Percentiles rank a stretch among this genome's conserved stretches.
These are phyloP conservation scores for Penicillium cinerascens DNA, from an alignment of 495 filamentous ascomycete species.

Conservation along the genomic window DNA sequence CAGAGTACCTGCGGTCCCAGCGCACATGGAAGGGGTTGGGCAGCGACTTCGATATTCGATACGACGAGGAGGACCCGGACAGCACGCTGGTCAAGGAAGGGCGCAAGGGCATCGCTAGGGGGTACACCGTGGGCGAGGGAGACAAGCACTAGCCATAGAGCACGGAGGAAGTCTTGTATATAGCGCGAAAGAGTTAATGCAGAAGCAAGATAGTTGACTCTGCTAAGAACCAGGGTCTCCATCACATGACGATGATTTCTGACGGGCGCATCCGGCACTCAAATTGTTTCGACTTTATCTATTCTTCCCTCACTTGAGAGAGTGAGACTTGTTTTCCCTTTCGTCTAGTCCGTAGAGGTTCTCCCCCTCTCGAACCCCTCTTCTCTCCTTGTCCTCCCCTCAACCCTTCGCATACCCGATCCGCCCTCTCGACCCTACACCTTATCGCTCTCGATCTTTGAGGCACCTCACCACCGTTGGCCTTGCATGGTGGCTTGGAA, in stretches of 20 bases:
- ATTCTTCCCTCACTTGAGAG: not conserved
- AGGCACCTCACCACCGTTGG: conserved; percentile 27
- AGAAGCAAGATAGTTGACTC: not conserved
- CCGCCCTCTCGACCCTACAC: conserved; percentile 22
- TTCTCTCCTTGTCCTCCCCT: conserved; percentile 3
- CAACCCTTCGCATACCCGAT: conserved; percentile 17
- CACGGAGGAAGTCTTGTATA: not conserved
- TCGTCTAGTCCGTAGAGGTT: not conserved
- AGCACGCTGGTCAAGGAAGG: conserved; percentile 72
- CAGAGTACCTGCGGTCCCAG: conserved; percentile 77
- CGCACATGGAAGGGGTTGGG: conserved; percentile 91
- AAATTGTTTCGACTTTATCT: conserved; percentile 7
- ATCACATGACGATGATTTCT: conserved; percentile 26
- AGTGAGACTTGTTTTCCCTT: not conserved
- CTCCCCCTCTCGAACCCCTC: conserved; percentile 5
- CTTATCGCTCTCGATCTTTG: conserved; percentile 18
- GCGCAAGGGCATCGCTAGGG: conserved; percentile 82
- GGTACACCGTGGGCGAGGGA: conserved; percentile 71
- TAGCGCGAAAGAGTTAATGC: not conserved
- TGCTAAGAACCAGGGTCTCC: not conserved
- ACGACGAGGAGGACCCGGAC: conserved; percentile 56
- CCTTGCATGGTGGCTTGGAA: conserved; percentile 35
- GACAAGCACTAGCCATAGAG: conserved; percentile 32
- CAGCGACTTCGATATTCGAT: conserved; percentile 71
- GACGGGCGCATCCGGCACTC: conserved; percentile 24